Evolutionary conservation across 805 yeast species (phyloP), one percentile per base, ranked within the genome.

Genomic region (Lachancea dasiensis): DNA sequence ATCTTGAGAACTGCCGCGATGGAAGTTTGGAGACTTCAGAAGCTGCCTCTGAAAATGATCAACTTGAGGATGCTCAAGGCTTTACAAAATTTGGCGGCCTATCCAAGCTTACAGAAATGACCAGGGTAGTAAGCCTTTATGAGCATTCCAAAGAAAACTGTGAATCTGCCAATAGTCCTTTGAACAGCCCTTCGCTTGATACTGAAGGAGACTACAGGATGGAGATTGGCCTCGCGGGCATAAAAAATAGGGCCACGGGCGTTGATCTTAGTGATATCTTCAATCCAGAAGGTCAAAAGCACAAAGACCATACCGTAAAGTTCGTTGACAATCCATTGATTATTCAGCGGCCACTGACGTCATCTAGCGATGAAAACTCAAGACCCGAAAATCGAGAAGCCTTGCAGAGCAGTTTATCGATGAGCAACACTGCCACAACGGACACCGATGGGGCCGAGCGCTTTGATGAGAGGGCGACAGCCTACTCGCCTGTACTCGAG

Each of bases 71-170:
- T 6, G 35, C 13, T 11, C 34, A 29, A 20, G 44, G 44, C 3
- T 41, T 41, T 26, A 41, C 44, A 8, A 41, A 36, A 14, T 41
- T 31, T 27, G 41, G 41, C 3, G 45, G 41, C 7, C 34, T 38
- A 5, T 30, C 46, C 16, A 50, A 43, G 32, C 27, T 58, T n/a
- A 52, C 57, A 7, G 61, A 58, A 28, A 56, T 59, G 55, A 59
- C 64, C 1, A 56, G 56, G 37, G 53, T 59, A 10, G 47, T 57
- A 10, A 58, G 63, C 41, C 44, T 59, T 20, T 56, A 51, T 39
- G 61, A 58, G 38, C 17, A 33, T 14, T 17, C 10, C 7, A 21
- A 31, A 16, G 24, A 23, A 6, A 18, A n/a, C n/a, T n/a, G n/a
- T n/a, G n/a, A n/a, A n/a, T n/a, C n/a, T n/a, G n/a, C 9, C 15